Evolutionary conservation across 768 basidiomycete genomes (phyloP).

Genomic region (Termitomyces sp.): DNA sequence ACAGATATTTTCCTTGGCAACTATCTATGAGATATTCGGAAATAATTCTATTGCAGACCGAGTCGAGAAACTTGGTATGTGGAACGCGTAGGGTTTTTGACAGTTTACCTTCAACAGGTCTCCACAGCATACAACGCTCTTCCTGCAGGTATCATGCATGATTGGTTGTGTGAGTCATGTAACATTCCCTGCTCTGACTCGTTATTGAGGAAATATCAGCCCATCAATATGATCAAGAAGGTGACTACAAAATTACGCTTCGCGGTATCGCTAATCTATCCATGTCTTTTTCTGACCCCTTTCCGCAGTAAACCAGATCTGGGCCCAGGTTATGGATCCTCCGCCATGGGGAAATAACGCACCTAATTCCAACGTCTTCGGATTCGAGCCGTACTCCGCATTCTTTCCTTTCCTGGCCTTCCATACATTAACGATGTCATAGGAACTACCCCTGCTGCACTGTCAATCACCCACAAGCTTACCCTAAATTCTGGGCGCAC

Average conservation of each 20-base stretch:
- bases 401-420: neutral
- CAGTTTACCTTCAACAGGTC: slow-evolving; percentile 19
- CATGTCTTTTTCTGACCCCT: neutral
- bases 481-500: slow-evolving; percentile 38
- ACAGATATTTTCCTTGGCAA: slow-evolving; percentile 36
- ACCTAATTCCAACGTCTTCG: slow-evolving; percentile 34
- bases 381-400: slow-evolving; percentile 32
- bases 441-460: slow-evolving; percentile 41
- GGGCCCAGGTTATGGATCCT: slow-evolving; percentile 33
- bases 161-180: slow-evolving; percentile 27
- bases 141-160: slow-evolving; percentile 31
- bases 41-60: slow-evolving; percentile 37
- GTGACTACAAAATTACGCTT: slow-evolving; percentile 11
- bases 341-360: slow-evolving; percentile 32
- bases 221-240: slow-evolving; percentile 39
- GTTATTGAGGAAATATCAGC: slow-evolving; percentile 14
- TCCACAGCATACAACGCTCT: slow-evolving; percentile 23
- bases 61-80: slow-evolving; percentile 29
- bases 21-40: slow-evolving; percentile 34
- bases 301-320: slow-evolving; percentile 33
- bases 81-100: slow-evolving; percentile 5
- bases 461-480: slow-evolving; percentile 34
- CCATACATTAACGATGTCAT: neutral
- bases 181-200: neutral
- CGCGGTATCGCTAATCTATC: neutral